Evolutionary conservation across 495 filamentous ascomycete species (phyloP).

Genomic region (Talaromyces proteolyticus): DNA sequence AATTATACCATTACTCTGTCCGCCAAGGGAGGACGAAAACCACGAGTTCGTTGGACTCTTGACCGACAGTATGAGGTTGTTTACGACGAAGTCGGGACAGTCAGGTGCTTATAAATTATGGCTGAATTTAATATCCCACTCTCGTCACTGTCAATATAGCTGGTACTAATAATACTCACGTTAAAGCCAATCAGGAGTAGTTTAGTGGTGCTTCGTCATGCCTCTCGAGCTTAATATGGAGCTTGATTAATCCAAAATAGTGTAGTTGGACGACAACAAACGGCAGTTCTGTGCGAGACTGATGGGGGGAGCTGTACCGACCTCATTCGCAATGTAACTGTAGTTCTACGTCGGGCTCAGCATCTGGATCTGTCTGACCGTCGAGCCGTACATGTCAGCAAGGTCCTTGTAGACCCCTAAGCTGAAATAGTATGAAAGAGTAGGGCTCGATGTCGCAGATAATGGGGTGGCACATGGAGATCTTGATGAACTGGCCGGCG

Average conservation of each 20-base stretch:
- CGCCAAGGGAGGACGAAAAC: too few relatives aligned
- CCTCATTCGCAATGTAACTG: not conserved
- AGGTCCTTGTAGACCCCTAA: slow-evolving; percentile 18
- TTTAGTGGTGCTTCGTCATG: too few relatives aligned
- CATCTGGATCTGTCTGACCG: slow-evolving; percentile 15
- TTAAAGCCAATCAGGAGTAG: too few relatives aligned
- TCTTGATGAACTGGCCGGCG: slow-evolving; percentile 12
- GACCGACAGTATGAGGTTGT: too few relatives aligned
- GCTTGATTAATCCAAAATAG: slow-evolving; percentile 2
- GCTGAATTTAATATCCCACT: too few relatives aligned
- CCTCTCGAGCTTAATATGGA: too few relatives aligned
- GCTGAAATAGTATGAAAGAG: slow-evolving; percentile 10
- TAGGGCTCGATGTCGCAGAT: slow-evolving; percentile 7
- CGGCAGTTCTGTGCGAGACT: slow-evolving; percentile 4
- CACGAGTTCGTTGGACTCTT: too few relatives aligned
- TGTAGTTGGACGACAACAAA: slow-evolving; percentile 2
- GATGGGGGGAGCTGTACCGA: slow-evolving; percentile 2
- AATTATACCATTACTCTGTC: too few relatives aligned
- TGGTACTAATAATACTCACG: too few relatives aligned
- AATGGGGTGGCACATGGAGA: slow-evolving; percentile 14
- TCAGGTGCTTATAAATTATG: too few relatives aligned
- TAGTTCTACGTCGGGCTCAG: slow-evolving; percentile 14
- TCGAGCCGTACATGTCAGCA: slow-evolving; percentile 10
- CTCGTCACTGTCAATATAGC: too few relatives aligned
- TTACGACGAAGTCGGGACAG: too few relatives aligned